phyloP scores from a whole-genome alignment of 1,139 yeast species.

The Hemisphaericaspora xylofermentans region DNA sequence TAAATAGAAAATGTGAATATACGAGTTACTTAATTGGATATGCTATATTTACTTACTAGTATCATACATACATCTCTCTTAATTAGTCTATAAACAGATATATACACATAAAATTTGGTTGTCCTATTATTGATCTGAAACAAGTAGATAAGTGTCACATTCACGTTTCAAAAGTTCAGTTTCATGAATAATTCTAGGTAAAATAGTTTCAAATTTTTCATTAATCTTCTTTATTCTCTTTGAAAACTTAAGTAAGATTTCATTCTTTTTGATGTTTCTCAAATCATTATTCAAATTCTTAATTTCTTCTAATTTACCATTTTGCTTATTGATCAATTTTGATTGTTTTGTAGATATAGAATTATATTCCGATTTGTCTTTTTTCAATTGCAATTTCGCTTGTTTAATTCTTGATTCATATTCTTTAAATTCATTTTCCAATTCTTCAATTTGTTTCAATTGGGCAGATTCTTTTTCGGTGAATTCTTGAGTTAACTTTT shows the following conservation, averaged over 20 bases:
- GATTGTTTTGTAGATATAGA: conserved; percentile 24
- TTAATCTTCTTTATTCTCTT: conserved; percentile 30
- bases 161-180: conserved; percentile 16
- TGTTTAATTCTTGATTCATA: conserved; percentile 28
- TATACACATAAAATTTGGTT: not conserved
- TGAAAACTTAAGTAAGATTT: conserved; percentile 27
- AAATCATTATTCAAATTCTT: conserved; percentile 27
- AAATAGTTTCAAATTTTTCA: conserved; percentile 39
- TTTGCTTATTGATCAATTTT: conserved; percentile 28
- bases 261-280: conserved; percentile 28
- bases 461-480: conserved; percentile 22
- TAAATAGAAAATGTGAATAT: not conserved
- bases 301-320: conserved; percentile 26
- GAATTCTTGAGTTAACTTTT: conserved; percentile 19
- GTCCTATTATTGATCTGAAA: conserved; percentile 2
- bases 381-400: conserved; percentile 24
- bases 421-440: conserved; percentile 24
- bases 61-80: not conserved
- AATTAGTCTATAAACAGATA: conserved; percentile 5
- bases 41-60: not conserved
- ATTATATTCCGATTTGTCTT: conserved; percentile 23
- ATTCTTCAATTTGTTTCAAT: conserved; percentile 21
- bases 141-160: conserved; percentile 10
- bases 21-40: not conserved
- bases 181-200: conserved; percentile 32